These are phyloP conservation scores for Pseudocercospora crystallina DNA, from an alignment of 2,329 filamentous ascomycete genomes.

Conservation along the genomic window DNA sequence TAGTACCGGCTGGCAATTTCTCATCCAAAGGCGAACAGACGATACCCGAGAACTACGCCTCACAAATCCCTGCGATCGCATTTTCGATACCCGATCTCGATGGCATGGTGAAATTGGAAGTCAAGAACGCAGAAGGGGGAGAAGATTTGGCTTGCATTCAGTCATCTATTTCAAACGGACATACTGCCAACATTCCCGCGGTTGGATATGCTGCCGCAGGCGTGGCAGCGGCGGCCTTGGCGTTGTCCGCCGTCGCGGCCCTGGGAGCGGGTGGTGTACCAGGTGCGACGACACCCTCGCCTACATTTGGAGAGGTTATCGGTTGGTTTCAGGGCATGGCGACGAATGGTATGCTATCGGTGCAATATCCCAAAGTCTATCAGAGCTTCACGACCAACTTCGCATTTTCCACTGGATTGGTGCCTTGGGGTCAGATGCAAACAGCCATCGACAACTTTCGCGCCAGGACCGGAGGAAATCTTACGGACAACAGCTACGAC, in stretches of 20 bases:
- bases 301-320: slow-evolving; percentile 81
- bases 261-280: slow-evolving; percentile 56
- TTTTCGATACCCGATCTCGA: slow-evolving; percentile 90
- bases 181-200: slow-evolving; percentile 71
- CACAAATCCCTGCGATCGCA: slow-evolving; percentile 80
- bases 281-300: slow-evolving; percentile 68
- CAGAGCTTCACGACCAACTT: slow-evolving; percentile 91
- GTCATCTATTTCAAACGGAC: slow-evolving; percentile 81
- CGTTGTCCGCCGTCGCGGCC: slow-evolving; percentile 69
- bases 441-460: slow-evolving; percentile 81
- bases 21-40: slow-evolving; percentile 68
- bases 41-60: slow-evolving; percentile 70
- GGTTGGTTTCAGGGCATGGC: slow-evolving; percentile 92
- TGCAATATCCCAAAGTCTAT: slow-evolving; percentile 83
- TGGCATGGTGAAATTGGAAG: slow-evolving; percentile 75
- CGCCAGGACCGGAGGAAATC: slow-evolving; percentile 75
- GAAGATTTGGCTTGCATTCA: slow-evolving; percentile 76
- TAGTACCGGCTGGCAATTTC: slow-evolving; percentile 74
- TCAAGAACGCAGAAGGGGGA: slow-evolving; percentile 62
- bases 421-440: slow-evolving; percentile 82
- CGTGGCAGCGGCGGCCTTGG: slow-evolving; percentile 78
- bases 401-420: slow-evolving; percentile 80
- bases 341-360: slow-evolving; percentile 93
- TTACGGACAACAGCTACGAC: slow-evolving; percentile 74
- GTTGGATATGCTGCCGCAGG: slow-evolving; percentile 83